Percentiles rank a stretch among this genome's conserved stretches.
Evolutionary conservation across 305 asterid species (phyloP).

Genomic region (Plantago coronopus): DNA sequence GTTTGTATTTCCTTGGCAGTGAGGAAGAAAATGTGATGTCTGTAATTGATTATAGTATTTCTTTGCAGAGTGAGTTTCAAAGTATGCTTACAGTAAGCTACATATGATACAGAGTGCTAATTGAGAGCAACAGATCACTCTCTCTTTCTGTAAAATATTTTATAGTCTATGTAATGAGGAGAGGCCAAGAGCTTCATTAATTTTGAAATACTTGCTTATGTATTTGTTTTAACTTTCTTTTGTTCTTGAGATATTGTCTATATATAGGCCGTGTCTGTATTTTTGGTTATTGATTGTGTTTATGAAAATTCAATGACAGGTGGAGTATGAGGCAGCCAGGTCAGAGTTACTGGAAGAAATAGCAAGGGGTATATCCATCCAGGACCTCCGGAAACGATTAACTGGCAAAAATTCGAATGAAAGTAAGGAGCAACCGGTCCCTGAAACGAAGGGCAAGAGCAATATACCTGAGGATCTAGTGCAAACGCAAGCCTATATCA

Average conservation of each 20-base stretch:
- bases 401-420: slow-evolving; percentile 44
- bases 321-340: slow-evolving; percentile 92
- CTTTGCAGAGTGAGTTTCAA: slow-evolving; percentile 10
- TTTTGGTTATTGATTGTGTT: slow-evolving; percentile 19
- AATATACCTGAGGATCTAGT: slow-evolving; percentile 68
- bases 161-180: slow-evolving; percentile 17
- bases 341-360: slow-evolving; percentile 79
- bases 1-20: slow-evolving; percentile 12
- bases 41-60: not conserved
- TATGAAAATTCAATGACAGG: slow-evolving; percentile 36
- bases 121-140: slow-evolving; percentile 5
- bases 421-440: slow-evolving; percentile 36
- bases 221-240: not conserved
- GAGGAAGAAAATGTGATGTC: slow-evolving; percentile 10
- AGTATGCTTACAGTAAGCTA: slow-evolving; percentile 9
- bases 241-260: not conserved
- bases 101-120: slow-evolving; percentile 10
- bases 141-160: slow-evolving; percentile 14
- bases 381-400: slow-evolving; percentile 67
- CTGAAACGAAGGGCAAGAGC: slow-evolving; percentile 48
- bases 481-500: slow-evolving; percentile 68
- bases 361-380: slow-evolving; percentile 64
- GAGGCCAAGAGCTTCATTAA: slow-evolving; percentile 14
- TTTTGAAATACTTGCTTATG: slow-evolving; percentile 8
- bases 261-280: slow-evolving; percentile 1